These are phyloP conservation scores for Pichia terricola DNA, from an alignment of 1,139 yeast genomes.

Conservation along the genomic window DNA sequence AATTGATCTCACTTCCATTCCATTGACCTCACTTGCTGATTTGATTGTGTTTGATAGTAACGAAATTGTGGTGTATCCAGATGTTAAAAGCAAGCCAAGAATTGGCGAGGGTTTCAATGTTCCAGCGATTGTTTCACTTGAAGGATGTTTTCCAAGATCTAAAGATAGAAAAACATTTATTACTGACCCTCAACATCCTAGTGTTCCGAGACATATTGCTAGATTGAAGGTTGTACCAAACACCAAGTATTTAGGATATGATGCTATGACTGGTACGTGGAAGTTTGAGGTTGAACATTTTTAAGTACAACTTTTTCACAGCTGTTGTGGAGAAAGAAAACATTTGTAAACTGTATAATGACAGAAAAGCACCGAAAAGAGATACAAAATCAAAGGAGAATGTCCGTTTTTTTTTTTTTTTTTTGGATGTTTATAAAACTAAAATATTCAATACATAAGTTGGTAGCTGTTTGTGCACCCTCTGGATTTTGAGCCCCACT, in stretches of 20 bases:
- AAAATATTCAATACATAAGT: too few relatives aligned
- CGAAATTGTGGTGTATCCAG: slow-evolving; percentile 67
- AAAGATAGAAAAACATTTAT: slow-evolving; percentile 67
- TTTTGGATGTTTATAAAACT: too few relatives aligned
- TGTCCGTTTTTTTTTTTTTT: too few relatives aligned
- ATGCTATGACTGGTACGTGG: slow-evolving; percentile 77
- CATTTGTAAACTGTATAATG: too few relatives aligned
- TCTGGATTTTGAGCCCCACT: too few relatives aligned
- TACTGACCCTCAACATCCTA: slow-evolving; percentile 67
- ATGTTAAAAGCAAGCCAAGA: slow-evolving; percentile 49
- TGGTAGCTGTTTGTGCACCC: too few relatives aligned
- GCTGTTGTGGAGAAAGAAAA: too few relatives aligned
- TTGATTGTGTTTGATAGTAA: slow-evolving; percentile 54
- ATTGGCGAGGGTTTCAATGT: slow-evolving; percentile 78
- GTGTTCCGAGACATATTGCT: slow-evolving; percentile 59
- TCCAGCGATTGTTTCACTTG: slow-evolving; percentile 62
- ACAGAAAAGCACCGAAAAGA: too few relatives aligned
- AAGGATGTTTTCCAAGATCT: slow-evolving; percentile 69
- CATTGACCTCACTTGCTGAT: slow-evolving; percentile 57
- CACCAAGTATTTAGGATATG: slow-evolving; percentile 65
- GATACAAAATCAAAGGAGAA: too few relatives aligned
- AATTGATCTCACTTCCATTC: slow-evolving; percentile 67
- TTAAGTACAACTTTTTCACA: too few relatives aligned
- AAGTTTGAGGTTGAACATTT: slow-evolving; percentile 45
- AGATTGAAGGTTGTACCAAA: slow-evolving; percentile 53